Evolutionary conservation across 306 rosid genomes (phyloP).

Genomic region (Cajanus cajan): DNA sequence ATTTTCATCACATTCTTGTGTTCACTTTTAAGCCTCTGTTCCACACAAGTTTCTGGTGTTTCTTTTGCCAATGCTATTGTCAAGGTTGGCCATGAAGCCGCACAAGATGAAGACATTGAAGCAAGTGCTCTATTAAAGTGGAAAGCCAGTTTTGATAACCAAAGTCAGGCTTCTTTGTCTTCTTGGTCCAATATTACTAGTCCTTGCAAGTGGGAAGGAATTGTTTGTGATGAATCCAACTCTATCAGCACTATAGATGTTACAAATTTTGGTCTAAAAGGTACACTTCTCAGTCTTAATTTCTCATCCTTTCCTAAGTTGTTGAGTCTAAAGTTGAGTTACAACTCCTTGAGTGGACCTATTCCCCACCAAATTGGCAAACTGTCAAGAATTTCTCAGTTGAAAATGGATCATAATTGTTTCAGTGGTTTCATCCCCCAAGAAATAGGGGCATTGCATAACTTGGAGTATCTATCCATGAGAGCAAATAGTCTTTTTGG

Average conservation of each 20-base stretch:
- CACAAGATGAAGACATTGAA: slow-evolving; percentile 1
- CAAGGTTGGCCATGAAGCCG: not conserved
- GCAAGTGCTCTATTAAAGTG: slow-evolving; percentile 30
- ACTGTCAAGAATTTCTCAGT: slow-evolving; percentile 16
- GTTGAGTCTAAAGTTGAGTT: not conserved
- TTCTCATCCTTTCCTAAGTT: slow-evolving; percentile 37
- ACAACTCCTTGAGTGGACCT: slow-evolving; percentile 20
- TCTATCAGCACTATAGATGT: slow-evolving; percentile 19
- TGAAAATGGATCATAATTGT: not conserved
- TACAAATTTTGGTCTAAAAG: slow-evolving; percentile 11
- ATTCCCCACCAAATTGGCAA: slow-evolving; percentile 34
- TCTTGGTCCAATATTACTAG: slow-evolving; percentile 22
- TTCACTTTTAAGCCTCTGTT: slow-evolving; percentile 6
- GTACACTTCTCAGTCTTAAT: slow-evolving; percentile 35
- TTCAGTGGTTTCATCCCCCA: slow-evolving; percentile 26
- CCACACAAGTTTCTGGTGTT: not conserved
- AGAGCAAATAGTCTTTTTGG: not conserved
- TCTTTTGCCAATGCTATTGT: not conserved
- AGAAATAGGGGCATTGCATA: slow-evolving; percentile 14
- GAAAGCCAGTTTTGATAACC: slow-evolving; percentile 37
- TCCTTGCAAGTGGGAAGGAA: slow-evolving; percentile 34
- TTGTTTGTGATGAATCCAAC: slow-evolving; percentile 24
- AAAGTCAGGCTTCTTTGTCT: slow-evolving; percentile 31
- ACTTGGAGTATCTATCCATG: slow-evolving; percentile 6
- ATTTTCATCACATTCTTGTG: not conserved